Conservation (phyloP, 192 early-diverging fungal species). For the Mortierella antarctica region DNA sequence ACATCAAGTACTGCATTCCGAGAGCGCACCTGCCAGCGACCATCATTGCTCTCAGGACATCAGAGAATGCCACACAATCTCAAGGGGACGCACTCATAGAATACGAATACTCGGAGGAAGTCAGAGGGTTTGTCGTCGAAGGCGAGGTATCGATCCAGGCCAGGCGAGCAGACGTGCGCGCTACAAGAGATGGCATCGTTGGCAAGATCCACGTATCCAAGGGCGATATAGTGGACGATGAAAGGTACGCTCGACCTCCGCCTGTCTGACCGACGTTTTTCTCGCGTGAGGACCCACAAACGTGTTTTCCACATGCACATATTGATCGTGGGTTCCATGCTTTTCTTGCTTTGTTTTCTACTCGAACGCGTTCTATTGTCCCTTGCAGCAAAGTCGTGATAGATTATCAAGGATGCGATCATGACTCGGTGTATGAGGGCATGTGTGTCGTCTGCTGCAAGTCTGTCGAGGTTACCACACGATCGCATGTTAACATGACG, state of each 20-base stretch:
- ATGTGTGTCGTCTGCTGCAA: slow-evolving; percentile 34
- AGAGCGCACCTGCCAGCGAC: slow-evolving; percentile 16
- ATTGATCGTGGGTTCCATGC: neutral
- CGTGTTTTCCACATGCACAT: neutral
- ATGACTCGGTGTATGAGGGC: slow-evolving; percentile 34
- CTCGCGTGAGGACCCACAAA: neutral
- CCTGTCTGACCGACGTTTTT: neutral
- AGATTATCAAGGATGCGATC: slow-evolving; percentile 39
- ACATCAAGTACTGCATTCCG: slow-evolving; percentile 24
- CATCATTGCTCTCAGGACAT: slow-evolving; percentile 32
- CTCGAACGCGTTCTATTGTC: neutral
- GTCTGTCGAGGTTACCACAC: neutral
- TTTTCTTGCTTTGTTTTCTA: neutral
- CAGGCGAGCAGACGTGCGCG: slow-evolving; percentile 29
- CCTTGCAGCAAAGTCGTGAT: slow-evolving; percentile 14
- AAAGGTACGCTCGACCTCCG: slow-evolving; percentile 9
- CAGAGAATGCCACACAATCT: slow-evolving; percentile 8
- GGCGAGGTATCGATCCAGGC: slow-evolving; percentile 16
- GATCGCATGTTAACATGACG: slow-evolving; percentile 39
- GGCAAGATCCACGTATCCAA: slow-evolving; percentile 13
- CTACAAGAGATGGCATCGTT: slow-evolving; percentile 28
- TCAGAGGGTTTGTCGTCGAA: slow-evolving; percentile 34
- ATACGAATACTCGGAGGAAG: slow-evolving; percentile 37
- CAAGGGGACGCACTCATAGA: slow-evolving; percentile 42
- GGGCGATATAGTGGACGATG: slow-evolving; percentile 22